Base-by-base conservation (phyloP, 1,284 basidiomycete genomes). In the Cutaneotrichosporon mucoides region DNA sequence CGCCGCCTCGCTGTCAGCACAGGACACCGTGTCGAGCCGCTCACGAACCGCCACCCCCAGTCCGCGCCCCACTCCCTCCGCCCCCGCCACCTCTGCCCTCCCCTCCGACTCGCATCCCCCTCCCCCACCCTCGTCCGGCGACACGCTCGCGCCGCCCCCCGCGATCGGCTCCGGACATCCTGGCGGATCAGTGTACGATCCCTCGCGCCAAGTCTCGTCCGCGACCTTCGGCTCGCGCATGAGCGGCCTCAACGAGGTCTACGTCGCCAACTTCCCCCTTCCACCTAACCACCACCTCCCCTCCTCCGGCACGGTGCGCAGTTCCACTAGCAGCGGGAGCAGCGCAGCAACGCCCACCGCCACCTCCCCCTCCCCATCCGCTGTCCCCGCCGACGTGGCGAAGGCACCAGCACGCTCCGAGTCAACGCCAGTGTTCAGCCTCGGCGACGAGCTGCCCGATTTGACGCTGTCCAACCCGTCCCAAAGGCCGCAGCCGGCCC, bases 381-480 rank as follows among this genome's bases (percentile, higher is more conserved):
- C 44, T 4, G 16, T 5, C 13, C n/a, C 15, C 44, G 15, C 24
- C 9, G 10, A 13, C n/a, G 38, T 12, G 38, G 9, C 38, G 11
- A 48, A 51, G 38, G 38, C 16, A 10, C 16, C 13, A 16, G 33
- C 34, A 6, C 46, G 46, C 12, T 51, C 49, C 6, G 37, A 40
- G 15, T 41, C 38, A 8, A 51, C 49, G 11, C 38, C 49, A 13
- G 37, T 51, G 9, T 40, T 51, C 38, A n/a, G 16, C 13, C 49
- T 16, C 15, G n/a, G 11, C 38, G 49, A 40, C 15, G 44, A 46
- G n/a, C 9, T n/a, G 15, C 49, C 37, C 38, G 49, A 51, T 10
- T 16, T 51, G 37, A 40, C 49, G 8, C 49, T 51, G 35, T 51
- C 49, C 10, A 51, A 51, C 38, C 49, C 49, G n/a, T 51, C 24